Evolutionary conservation across 257 asterid species (phyloP).

Genomic region (Voacanga thouarsii): DNA sequence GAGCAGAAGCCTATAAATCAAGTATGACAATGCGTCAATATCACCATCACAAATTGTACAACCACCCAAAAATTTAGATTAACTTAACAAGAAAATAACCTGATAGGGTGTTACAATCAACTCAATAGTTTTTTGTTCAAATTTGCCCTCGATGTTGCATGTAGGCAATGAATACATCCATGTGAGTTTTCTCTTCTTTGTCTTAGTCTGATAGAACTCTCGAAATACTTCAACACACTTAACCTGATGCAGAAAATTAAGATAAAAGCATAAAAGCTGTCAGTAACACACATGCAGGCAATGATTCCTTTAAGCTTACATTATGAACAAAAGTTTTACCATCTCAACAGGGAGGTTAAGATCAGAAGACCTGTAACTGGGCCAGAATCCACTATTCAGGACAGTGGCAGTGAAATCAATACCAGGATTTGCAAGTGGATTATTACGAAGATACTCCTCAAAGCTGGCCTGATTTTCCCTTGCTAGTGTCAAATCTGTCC

Average conservation of each 20-base stretch:
- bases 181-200: conserved; percentile 89
- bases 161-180: conserved; percentile 97
- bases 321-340: conserved; percentile 35
- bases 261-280: neutral
- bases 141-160: conserved; percentile 83
- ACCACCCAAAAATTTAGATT: conserved; percentile 8
- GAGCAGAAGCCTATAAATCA: conserved; percentile 68
- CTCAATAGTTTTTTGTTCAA: conserved; percentile 90
- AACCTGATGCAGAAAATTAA: conserved; percentile 44
- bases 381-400: conserved; percentile 98
- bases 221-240: conserved; percentile 87
- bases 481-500: conserved; percentile 89
- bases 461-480: conserved; percentile 78
- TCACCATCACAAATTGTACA: neutral
- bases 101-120: conserved; percentile 85
- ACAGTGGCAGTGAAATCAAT: conserved; percentile 94
- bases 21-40: conserved; percentile 8
- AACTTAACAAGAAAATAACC: conserved; percentile 19
- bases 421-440: conserved; percentile 75
- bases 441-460: conserved; percentile 76
- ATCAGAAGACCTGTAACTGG: conserved; percentile 92
- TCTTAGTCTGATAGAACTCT: conserved; percentile 95
- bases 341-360: conserved; percentile 94
- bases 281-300: conserved; percentile 2
- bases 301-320: neutral